Conservation (phyloP, 306 rosid species). For the Pyrus pyrifolia region DNA sequence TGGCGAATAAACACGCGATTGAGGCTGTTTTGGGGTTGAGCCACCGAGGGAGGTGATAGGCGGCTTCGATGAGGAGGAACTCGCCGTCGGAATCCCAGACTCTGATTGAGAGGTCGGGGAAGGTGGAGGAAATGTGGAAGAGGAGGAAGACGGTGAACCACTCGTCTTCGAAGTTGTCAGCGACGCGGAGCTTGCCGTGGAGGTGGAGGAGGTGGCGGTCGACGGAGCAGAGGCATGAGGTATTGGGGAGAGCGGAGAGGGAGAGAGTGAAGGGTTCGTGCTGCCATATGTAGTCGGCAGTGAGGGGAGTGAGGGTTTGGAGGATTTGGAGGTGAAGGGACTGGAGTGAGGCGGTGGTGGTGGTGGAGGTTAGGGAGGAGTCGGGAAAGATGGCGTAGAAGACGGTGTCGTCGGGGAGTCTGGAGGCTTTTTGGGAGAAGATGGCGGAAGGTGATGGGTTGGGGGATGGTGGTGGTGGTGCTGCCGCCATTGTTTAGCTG, state of each 20-base stretch:
- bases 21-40: conserved; percentile 58
- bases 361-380: conserved; percentile 14
- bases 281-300: conserved; percentile 75
- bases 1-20: conserved; percentile 69
- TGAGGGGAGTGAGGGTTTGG: conserved; percentile 43
- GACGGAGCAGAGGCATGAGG: conserved; percentile 53
- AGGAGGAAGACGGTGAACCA: conserved; percentile 92
- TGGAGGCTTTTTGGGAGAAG: conserved; percentile 27
- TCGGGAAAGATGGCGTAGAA: conserved; percentile 74
- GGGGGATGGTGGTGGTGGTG: not conserved
- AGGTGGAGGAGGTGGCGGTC: conserved; percentile 53
- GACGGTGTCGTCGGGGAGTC: conserved; percentile 72
- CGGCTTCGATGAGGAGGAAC: conserved; percentile 88
- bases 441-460: conserved; percentile 29
- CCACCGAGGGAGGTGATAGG: conserved; percentile 96
- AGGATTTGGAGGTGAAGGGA: conserved; percentile 77
- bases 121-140: conserved; percentile 45
- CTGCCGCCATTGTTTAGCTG: conserved; percentile 5
- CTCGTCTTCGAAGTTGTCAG: conserved; percentile 85
- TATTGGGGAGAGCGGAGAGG: conserved; percentile 34
- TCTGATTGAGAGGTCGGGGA: conserved; percentile 61
- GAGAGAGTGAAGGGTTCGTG: conserved; percentile 80
- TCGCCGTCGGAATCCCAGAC: conserved; percentile 96
- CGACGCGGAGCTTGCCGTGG: conserved; percentile 80
- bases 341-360: conserved; percentile 41